These are phyloP conservation scores for Tephrocybe sp. DNA, from an alignment of 768 basidiomycete genomes.

Conservation along the genomic window DNA sequence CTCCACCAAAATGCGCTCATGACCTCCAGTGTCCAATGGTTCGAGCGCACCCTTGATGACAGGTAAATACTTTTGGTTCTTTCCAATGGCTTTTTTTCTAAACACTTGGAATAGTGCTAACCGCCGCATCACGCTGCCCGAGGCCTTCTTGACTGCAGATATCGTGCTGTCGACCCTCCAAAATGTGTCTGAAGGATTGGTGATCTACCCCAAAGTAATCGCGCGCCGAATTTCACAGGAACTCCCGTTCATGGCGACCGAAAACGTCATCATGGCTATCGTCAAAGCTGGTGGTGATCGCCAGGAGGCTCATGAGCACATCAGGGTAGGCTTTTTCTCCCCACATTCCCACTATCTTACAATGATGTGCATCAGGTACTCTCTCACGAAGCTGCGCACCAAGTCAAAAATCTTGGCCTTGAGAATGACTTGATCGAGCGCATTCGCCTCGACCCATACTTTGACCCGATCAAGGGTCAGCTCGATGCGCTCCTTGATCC, in stretches of 20 bases:
- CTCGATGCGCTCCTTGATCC: conserved; percentile 83
- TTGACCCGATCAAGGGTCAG: conserved; percentile 79
- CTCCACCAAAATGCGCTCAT: conserved; percentile 95
- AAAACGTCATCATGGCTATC: conserved; percentile 99
- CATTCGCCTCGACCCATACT: conserved; percentile 78
- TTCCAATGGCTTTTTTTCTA: background rate
- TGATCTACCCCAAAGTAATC: conserved; percentile 98
- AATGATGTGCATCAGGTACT: conserved; percentile 39
- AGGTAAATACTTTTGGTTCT: conserved; percentile 44
- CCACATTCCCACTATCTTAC: background rate
- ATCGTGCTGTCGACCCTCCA: conserved; percentile 94
- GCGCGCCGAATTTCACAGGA: conserved; percentile 89
- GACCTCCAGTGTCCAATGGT: conserved; percentile 96
- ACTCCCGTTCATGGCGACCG: conserved; percentile 99
- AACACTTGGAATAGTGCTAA: conserved; percentile 64
- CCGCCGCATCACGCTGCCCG: conserved; percentile 92
- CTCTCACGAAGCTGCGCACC: conserved; percentile 90
- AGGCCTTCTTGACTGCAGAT: conserved; percentile 96
- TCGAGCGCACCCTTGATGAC: conserved; percentile 97
- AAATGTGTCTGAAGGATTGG: conserved; percentile 96
- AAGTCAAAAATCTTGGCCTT: conserved; percentile 91
- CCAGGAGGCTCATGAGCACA: conserved; percentile 96
- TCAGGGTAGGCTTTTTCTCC: conserved; percentile 53
- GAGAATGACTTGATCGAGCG: conserved; percentile 96
- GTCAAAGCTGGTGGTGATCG: conserved; percentile 94